Evolutionary conservation across 176 grass and related monocot species (phyloP), one percentile per base, ranked within the genome.

Genomic region (Aechmea fasciata): DNA sequence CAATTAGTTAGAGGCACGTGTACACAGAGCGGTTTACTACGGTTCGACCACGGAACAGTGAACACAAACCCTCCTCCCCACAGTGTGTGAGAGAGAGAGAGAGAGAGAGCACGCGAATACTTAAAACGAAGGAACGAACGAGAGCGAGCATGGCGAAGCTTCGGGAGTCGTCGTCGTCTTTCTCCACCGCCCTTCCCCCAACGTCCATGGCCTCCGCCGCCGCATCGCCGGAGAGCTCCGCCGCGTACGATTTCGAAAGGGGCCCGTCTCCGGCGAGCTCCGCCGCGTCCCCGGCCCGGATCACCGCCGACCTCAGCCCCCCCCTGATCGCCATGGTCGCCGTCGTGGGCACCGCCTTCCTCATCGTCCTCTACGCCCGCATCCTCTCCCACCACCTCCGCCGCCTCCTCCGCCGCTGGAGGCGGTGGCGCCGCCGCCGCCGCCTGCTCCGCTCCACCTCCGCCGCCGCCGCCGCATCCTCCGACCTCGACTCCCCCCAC

Each of bases 321-420:
- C 93, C 93, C 15, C 88, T 97, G 14, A 97, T 97, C 72, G 93
- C 93, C 63, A 97, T 97, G 93, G 86, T 97, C 23, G 93, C 84
- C 11, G 93, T 97, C 2, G 83, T 97, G 6, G 84, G 93, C 8
- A 87, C 93, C 26, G 93, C 93, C 49, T 79, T 97, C 59, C 71
- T 97, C n/a, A 88, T 97, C 73, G 86, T 97, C 23, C 77, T 97
- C n/a, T 97, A 97, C 77, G 90, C 86, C 23, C 81, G 88, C 0
- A 82, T 97, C 0, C 69, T 92, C 25, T 74, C 86, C 69, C 89
- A 82, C 13, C 63, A 84, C 75, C 68, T 92, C 72, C 79, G 84
- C 13, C 15, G 62, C 11, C 67, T 82, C 10, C 64, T 71, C 2
- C 79, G 82, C 9, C 73, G 89, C 22, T 88, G 78, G 75, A 71